phyloP scores from a whole-genome alignment of 139 green algal species.

The Chlamydomonas incerta region DNA sequence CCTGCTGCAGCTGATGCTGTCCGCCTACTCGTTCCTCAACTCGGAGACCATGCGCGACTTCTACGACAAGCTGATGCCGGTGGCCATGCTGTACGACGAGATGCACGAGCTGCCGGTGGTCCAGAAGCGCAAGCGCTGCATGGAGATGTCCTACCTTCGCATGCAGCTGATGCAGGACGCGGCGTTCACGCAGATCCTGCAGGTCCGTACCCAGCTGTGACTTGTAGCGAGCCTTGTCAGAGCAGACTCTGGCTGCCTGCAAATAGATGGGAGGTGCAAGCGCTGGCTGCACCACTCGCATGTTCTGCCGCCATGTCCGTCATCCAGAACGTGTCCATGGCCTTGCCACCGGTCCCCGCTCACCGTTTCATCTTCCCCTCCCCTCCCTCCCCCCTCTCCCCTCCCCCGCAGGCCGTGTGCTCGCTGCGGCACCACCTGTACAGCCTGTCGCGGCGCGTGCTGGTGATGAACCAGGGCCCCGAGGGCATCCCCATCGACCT shows the following conservation, averaged over 20 bases:
- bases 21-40: conserved; percentile 45
- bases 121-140: conserved; percentile 61
- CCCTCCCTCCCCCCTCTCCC: too few relatives aligned
- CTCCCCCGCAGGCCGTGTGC: background rate
- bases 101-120: conserved; percentile 71
- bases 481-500: conserved; percentile 65
- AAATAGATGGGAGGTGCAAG: too few relatives aligned
- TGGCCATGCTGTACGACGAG: conserved; percentile 55
- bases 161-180: conserved; percentile 51
- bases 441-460: conserved; percentile 52
- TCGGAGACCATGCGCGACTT: conserved; percentile 26
- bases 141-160: conserved; percentile 58
- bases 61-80: conserved; percentile 32
- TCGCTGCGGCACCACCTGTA: conserved; percentile 65
- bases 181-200: conserved; percentile 26
- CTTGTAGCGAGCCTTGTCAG: too few relatives aligned
- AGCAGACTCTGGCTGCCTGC: too few relatives aligned
- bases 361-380: background rate
- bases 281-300: too few relatives aligned
- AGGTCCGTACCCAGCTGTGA: too few relatives aligned
- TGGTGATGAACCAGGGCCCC: conserved; percentile 48
- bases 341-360: too few relatives aligned
- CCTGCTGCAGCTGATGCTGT: conserved; percentile 54
- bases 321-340: too few relatives aligned
- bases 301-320: too few relatives aligned